phyloP scores from a whole-genome alignment of 495 filamentous ascomycete genomes.

The Lepraria neglecta region DNA sequence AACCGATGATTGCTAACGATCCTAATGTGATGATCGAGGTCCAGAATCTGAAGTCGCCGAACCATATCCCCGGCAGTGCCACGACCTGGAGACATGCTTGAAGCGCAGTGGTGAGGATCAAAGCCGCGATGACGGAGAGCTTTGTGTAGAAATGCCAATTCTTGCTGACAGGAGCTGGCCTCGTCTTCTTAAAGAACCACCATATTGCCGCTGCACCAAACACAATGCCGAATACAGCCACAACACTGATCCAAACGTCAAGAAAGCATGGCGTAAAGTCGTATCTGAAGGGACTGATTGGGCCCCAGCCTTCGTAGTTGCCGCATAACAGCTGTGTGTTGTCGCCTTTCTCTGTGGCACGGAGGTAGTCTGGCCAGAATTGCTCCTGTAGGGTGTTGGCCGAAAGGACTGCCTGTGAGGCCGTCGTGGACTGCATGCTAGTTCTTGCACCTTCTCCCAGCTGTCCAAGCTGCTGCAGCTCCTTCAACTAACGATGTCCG shows the following conservation, averaged over 20 bases:
- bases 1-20: constrained; percentile 71
- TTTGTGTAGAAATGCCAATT: constrained; percentile 97
- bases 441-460: constrained; percentile 4
- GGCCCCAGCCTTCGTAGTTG: constrained; percentile 91
- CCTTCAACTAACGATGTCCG: neutral
- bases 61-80: constrained; percentile 62
- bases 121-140: constrained; percentile 68
- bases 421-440: constrained; percentile 20
- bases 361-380: constrained; percentile 26
- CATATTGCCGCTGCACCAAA: constrained; percentile 68
- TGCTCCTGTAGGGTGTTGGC: neutral
- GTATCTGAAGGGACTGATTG: constrained; percentile 71
- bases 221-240: constrained; percentile 71
- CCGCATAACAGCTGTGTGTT: constrained; percentile 65
- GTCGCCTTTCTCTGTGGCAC: constrained; percentile 13
- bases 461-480: neutral
- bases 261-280: constrained; percentile 97
- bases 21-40: constrained; percentile 70
- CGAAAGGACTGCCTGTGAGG: constrained; percentile 18
- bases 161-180: constrained; percentile 59
- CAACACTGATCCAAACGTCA: constrained; percentile 70
- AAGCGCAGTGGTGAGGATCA: constrained; percentile 60
- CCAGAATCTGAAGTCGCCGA: constrained; percentile 83
- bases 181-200: constrained; percentile 63
- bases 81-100: constrained; percentile 75